phyloP scores from a whole-genome alignment of 2,329 filamentous ascomycete species.

The Aureobasidium lini region DNA sequence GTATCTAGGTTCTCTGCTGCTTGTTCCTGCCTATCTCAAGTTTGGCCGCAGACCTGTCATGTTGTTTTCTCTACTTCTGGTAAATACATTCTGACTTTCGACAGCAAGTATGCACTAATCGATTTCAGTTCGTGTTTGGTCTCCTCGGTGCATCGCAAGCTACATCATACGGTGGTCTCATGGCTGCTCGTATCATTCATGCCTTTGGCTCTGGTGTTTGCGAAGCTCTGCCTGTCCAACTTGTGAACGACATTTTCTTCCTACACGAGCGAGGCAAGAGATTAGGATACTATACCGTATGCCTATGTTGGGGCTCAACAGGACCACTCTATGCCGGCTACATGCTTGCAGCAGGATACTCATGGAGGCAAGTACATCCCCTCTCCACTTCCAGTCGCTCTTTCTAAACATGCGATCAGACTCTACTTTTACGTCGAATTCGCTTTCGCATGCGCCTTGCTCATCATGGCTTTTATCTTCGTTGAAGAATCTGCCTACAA shows the following conservation, averaged over 20 bases:
- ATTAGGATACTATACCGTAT: conserved; percentile 54
- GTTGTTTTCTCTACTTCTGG: conserved; percentile 33
- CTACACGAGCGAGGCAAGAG: conserved; percentile 41
- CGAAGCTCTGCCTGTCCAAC: conserved; percentile 40
- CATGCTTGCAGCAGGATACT: conserved; percentile 52
- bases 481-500: conserved; percentile 54
- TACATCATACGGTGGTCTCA: conserved; percentile 34
- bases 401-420: neutral
- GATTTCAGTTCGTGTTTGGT: conserved; percentile 32
- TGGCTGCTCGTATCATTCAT: conserved; percentile 37
- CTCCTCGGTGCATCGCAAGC: conserved; percentile 37
- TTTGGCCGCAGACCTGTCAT: conserved; percentile 39
- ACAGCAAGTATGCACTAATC: neutral
- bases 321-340: conserved; percentile 54
- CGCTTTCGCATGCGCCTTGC: conserved; percentile 42
- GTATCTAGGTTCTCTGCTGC: conserved; percentile 40
- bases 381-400: too few species aligned
- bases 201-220: conserved; percentile 39
- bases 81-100: neutral
- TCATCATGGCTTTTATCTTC: conserved; percentile 48
- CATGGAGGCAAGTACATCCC: conserved; percentile 37
- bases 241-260: conserved; percentile 44
- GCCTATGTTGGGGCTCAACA: conserved; percentile 48
- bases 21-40: conserved; percentile 53
- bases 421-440: conserved; percentile 56